These are phyloP conservation scores for Oligophagozyma castellii DNA, from an alignment of 1,139 yeast species.

Conservation along the genomic window DNA sequence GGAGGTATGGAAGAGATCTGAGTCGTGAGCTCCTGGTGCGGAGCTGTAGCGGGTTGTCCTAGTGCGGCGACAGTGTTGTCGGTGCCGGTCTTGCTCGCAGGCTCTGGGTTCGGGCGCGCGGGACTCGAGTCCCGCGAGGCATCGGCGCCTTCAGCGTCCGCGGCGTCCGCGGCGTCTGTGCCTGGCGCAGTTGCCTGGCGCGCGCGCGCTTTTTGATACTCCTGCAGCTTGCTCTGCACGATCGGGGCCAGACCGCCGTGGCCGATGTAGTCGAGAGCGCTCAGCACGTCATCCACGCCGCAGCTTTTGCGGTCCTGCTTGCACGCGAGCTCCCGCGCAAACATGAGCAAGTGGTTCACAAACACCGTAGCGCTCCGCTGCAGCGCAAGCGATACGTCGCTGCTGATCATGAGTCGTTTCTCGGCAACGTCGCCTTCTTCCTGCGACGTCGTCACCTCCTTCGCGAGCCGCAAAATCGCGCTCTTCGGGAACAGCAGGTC, in stretches of 20 bases:
- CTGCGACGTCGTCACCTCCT: constrained; percentile 27
- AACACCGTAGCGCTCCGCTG: constrained; percentile 65
- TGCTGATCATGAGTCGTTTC: constrained; percentile 32
- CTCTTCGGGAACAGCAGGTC: constrained; percentile 56
- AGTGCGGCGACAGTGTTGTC: no score
- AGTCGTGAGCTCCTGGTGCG: no score
- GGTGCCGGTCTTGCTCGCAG: no score
- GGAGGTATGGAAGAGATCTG: no score
- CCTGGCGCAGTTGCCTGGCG: constrained; percentile 6
- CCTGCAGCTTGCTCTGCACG: constrained; percentile 19
- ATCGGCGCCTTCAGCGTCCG: no score
- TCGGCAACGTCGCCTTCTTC: constrained; percentile 4
- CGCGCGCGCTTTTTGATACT: constrained; percentile 4
- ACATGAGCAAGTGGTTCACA: constrained; percentile 50
- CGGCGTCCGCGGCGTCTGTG: constrained; percentile 14
- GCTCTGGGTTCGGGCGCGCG: no score
- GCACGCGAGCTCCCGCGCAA: constrained; percentile 44
- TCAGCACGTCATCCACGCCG: constrained; percentile 49
- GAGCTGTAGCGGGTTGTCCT: no score
- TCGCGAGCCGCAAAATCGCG: constrained; percentile 47
- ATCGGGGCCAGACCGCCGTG: constrained; percentile 28
- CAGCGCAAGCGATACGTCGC: constrained; percentile 51
- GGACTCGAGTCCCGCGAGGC: no score
- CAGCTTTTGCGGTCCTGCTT: constrained; percentile 45
- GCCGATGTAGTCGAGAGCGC: constrained; percentile 45